Percentiles rank a stretch among this genome's conserved stretches.
Evolutionary conservation across 208 protist species (phyloP).

Genomic region (Leishmania tropica): DNA sequence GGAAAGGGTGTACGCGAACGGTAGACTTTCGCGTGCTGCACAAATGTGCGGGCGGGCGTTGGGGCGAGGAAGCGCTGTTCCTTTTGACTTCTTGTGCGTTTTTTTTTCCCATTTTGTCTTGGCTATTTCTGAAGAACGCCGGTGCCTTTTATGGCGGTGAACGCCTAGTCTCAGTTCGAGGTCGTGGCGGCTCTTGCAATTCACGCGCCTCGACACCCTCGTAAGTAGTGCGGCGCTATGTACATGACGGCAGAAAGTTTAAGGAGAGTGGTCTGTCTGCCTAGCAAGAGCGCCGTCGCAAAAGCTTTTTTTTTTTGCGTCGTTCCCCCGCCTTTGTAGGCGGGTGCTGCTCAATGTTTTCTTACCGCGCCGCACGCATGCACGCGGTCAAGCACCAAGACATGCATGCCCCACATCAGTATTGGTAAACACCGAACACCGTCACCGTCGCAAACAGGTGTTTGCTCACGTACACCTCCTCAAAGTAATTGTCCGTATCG

Average conservation of each 20-base stretch:
- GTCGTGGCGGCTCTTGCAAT: not conserved
- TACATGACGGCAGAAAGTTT: conserved; percentile 1
- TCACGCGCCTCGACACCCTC: not conserved
- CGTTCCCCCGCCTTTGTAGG: not conserved
- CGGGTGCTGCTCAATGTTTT: not conserved
- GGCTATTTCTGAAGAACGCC: not conserved
- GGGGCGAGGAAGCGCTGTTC: not conserved
- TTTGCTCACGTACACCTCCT: conserved; percentile 92
- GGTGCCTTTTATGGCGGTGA: not conserved
- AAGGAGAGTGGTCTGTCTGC: not conserved
- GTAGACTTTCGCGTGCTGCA: not conserved
- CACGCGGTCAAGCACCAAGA: not conserved
- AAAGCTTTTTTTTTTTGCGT: not conserved
- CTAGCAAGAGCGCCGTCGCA: not conserved
- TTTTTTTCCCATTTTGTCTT: not conserved
- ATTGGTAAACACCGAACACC: conserved; percentile 94
- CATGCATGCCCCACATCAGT: conserved; percentile 38
- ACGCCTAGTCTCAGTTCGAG: not conserved
- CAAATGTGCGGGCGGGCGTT: not conserved
- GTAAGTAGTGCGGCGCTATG: not conserved
- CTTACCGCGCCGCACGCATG: not conserved
- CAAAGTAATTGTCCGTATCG: conserved; percentile 94
- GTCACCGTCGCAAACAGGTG: conserved; percentile 92
- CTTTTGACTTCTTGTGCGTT: not conserved
- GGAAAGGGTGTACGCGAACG: not conserved